Evolutionary conservation across 805 yeast species (phyloP), one percentile per base, ranked within the genome.

Genomic region (Yamadazyma sp.): DNA sequence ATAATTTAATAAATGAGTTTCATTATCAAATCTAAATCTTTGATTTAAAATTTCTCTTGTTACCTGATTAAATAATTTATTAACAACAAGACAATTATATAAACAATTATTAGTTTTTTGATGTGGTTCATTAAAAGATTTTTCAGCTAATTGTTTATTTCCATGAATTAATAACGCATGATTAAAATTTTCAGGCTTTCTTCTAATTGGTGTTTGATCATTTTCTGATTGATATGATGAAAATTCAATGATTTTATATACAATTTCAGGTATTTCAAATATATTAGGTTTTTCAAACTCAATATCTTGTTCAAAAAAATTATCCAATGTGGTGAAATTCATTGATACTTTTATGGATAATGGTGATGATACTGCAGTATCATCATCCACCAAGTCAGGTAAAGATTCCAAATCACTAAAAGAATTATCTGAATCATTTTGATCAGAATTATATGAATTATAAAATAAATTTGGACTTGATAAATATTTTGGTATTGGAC

Each of bases 211-310:
- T 0, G 76, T 54, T 11, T 58, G 54, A 49, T 85, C 91, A 29
- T 67, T 73, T 1, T 71, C 64, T 37, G 50, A 52, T 40, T 70
- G 75, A 17, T 62, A 56, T 38, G 82, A 87, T n/a, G 82, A 81
- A 51, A 66, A 76, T 17, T 65, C 60, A 15, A 86, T 57, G 9
- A 87, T 83, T 36, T 69, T 66, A 41, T 67, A 57, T 11, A 87
- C 64, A 34, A 87, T 80, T 55, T 87, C 96, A 0, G 96, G 95
- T 23, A 82, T 78, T 33, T 69, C 65, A 49, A 87, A 82, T 7
- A 87, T 81, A 48, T 55, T 65, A 58, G 48, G 50, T 10, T 22
- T 21, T 8, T n/a, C n/a, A n/a, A n/a, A n/a, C n/a, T n/a, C n/a
- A n/a, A n/a, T n/a, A n/a, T n/a, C n/a, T n/a, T 15, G 30, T 7